Base-by-base conservation (phyloP, 2,329 filamentous ascomycete genomes). In the Botrytis hyacinthi region DNA sequence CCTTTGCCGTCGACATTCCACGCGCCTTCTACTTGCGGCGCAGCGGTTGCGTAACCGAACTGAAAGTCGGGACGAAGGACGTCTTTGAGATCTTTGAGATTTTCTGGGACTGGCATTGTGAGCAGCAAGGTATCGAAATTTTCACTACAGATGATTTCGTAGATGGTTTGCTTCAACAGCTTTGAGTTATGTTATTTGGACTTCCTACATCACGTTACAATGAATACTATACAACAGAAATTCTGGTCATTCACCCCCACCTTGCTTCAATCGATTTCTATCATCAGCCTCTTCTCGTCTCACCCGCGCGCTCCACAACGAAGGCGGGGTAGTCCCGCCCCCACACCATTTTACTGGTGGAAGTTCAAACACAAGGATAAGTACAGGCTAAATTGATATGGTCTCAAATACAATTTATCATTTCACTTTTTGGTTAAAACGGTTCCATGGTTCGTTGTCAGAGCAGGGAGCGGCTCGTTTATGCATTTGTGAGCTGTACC, bases 1-100 rank as follows among this genome's bases (percentile, higher is more conserved):
- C 88, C 92, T 76, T 93, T 92, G 76, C 93, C 93, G 80, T 95
- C 93, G 79, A 90, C 87, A 59, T 92, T 85, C 70, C 86, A 85
- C 66, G 89, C 89, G 73, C 93, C 93, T 85, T 97, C 93, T 78
- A 97, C 92, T 82, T 97, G 93, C 83, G 95, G 96, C 88, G 89
- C 86, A 73, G 92, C 92, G 60, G 92, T 94, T 78, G 92, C 92
- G 82, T 93, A 94, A 71, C 92, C 92, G 91, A 91, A 94, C 76
- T 89, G 83, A 82, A 94, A 93, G 81, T 92, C 90, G 60, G 85
- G 84, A 61, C 90, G 89, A 68, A 93, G 84, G 80, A 80, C 79
- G 74, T 79, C 77, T 80, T 76, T 72, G 85, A 86, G 85, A 87
- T 88, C 79, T 71, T 71, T 26, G 20, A 72, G 42, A n/a, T 63